Evolutionary conservation across 2,329 filamentous ascomycete genomes (phyloP), one percentile per base, ranked within the genome.

Genomic region (Hypoxylon rubiginosum): DNA sequence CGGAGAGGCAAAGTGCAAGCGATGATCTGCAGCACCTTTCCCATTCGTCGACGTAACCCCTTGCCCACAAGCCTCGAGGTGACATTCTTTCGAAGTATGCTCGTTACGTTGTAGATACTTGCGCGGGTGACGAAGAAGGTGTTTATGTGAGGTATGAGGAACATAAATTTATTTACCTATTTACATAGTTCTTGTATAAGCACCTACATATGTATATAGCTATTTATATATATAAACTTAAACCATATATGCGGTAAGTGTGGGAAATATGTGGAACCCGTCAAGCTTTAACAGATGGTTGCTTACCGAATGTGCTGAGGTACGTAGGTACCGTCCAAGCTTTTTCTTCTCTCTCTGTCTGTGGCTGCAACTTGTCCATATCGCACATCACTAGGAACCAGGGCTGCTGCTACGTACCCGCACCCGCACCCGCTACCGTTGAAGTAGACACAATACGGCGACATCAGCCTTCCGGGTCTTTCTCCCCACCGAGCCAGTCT

Each of bases 301-400:
- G 21, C 21, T 24, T 24, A 24, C 21, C 21, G 21, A 24, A 24
- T 2, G 21, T 24, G 21, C 21, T 24, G 2, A 24, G 62, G 28
- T 30, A 30, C 28, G 4, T 7, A 30, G 61, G 55, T 64, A 24
- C n/a, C 39, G 28, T 45, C 34, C 48, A 52, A 57, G 53, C 55
- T 52, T 61, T 66, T 61, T 57, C 21, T 24, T 24, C 21, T 4
- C 28, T 36, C 15, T 11, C 21, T 55, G 19, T 28, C 51, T 49
- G 49, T 52, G 43, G 48, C 32, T 67, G 64, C 67, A 69, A 69
- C 60, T 69, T 69, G 67, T 69, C 64, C 67, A n/a, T n/a, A n/a
- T n/a, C n/a, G n/a, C n/a, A 69, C 67, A 67, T 62, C 60, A 43
- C 46, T 32, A 13, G 30, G 19, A 46, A 21, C 19, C 10, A 21